phyloP scores from a whole-genome alignment of 2,329 filamentous ascomycete species.

The Calonectria ilicicola region DNA sequence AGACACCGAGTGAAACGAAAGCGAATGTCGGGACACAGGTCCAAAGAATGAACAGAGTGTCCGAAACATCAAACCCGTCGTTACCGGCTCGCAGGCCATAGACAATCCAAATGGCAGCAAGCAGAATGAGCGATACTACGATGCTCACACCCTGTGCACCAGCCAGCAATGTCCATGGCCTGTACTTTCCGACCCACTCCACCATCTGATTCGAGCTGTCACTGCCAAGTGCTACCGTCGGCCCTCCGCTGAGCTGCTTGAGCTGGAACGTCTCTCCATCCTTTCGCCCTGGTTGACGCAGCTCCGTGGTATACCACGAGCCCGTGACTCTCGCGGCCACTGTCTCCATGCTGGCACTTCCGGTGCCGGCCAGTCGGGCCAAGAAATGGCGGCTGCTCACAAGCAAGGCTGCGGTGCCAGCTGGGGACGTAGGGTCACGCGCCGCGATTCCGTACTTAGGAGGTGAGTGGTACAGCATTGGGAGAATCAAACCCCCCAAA shows the following conservation, averaged over 20 bases:
- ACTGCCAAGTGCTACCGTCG: slow-evolving; percentile 24
- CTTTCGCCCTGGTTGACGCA: slow-evolving; percentile 36
- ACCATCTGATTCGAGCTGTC: slow-evolving; percentile 20
- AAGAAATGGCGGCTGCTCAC: slow-evolving; percentile 41
- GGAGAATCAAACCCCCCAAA: slow-evolving; percentile 31
- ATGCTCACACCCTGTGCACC: slow-evolving; percentile 30
- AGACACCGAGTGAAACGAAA: slow-evolving; percentile 32
- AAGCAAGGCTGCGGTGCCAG: slow-evolving; percentile 41
- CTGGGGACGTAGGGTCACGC: slow-evolving; percentile 43
- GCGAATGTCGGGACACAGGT: slow-evolving; percentile 42
- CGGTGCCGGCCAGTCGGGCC: slow-evolving; percentile 37
- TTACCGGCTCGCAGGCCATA: slow-evolving; percentile 33
- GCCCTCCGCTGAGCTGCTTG: slow-evolving; percentile 38
- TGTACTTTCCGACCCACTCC: slow-evolving; percentile 35
- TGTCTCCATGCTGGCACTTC: slow-evolving; percentile 36
- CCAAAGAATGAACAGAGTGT: slow-evolving; percentile 39
- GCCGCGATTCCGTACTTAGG: slow-evolving; percentile 41
- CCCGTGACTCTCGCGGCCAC: slow-evolving; percentile 39
- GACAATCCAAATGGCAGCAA: slow-evolving; percentile 37
- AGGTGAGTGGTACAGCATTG: slow-evolving; percentile 44
- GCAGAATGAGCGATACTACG: slow-evolving; percentile 25
- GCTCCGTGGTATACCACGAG: slow-evolving; percentile 44
- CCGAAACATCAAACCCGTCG: slow-evolving; percentile 34
- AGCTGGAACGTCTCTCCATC: slow-evolving; percentile 42
- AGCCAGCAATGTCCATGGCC: slow-evolving; percentile 40